phyloP scores from a whole-genome alignment of 2,329 filamentous ascomycete genomes.

The Neopestalotiopsis rosae region DNA sequence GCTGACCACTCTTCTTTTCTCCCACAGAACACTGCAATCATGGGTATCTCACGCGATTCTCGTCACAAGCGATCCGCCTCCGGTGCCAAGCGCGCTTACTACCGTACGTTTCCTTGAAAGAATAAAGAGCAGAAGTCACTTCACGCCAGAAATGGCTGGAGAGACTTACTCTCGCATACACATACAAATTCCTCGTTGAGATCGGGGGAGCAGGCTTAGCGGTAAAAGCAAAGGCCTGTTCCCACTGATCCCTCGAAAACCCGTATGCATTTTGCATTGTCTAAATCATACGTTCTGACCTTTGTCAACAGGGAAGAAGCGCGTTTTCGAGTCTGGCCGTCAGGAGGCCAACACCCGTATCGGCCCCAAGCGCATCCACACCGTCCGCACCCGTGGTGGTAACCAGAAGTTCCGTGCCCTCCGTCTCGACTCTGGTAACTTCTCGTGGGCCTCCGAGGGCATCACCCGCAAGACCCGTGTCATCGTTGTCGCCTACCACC shows the following conservation, averaged over 20 bases:
- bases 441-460: slow-evolving; percentile 98
- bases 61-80: slow-evolving; percentile 99
- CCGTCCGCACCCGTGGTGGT: slow-evolving; percentile 95
- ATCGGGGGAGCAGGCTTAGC: neutral
- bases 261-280: slow-evolving; percentile 59
- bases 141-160: slow-evolving; percentile 24
- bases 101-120: slow-evolving; percentile 67
- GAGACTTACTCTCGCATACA: slow-evolving; percentile 19
- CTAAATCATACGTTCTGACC: slow-evolving; percentile 74
- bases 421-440: slow-evolving; percentile 98
- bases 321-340: slow-evolving; percentile 99
- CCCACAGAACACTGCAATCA: slow-evolving; percentile 73
- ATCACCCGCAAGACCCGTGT: slow-evolving; percentile 99
- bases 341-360: slow-evolving; percentile 99
- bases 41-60: slow-evolving; percentile 99
- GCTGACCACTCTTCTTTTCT: slow-evolving; percentile 8
- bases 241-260: slow-evolving; percentile 58
- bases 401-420: slow-evolving; percentile 99
- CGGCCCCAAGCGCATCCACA: slow-evolving; percentile 93
- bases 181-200: slow-evolving; percentile 5
- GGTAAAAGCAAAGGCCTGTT: neutral
- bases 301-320: slow-evolving; percentile 83
- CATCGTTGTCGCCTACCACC: slow-evolving; percentile 98
- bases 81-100: slow-evolving; percentile 95
- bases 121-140: slow-evolving; percentile 10